A percentile compares a stretch with the other conserved stretches of the same genome.
Evolutionary conservation across 345 rosid species (phyloP).

Genomic region (Alliaria petiolata): DNA sequence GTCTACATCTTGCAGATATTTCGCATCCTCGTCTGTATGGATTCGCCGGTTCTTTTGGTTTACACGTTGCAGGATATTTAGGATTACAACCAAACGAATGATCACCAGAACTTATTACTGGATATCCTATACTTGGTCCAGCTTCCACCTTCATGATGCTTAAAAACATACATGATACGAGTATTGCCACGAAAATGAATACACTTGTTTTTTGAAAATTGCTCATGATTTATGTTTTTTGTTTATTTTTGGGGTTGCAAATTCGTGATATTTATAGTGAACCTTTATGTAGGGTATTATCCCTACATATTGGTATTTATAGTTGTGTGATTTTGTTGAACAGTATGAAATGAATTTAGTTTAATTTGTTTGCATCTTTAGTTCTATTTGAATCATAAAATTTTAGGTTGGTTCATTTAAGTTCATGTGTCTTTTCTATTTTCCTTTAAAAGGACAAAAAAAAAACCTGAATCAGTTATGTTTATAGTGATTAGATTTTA

Average conservation of each 20-base stretch:
- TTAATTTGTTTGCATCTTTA: no score
- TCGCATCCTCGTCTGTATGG: neutral
- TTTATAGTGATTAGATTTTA: no score
- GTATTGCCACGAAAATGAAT: neutral
- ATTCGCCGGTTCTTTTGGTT: neutral
- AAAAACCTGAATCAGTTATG: no score
- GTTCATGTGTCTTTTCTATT: no score
- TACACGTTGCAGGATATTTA: neutral
- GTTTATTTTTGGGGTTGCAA: no score
- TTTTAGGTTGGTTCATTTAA: no score
- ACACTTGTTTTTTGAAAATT: neutral
- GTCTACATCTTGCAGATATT: neutral
- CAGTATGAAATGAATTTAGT: no score
- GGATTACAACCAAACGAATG: neutral
- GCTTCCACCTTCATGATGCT: neutral
- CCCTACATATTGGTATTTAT: no score
- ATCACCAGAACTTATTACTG: neutral
- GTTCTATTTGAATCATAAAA: no score
- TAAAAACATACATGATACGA: neutral
- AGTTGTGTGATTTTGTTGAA: no score
- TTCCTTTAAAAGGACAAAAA: no score
- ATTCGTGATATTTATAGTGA: neutral
- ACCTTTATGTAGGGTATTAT: no score
- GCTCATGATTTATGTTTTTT: neutral
- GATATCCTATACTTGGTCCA: neutral